These are phyloP conservation scores for Filobasidium floriforme DNA, from an alignment of 768 basidiomycete genomes.

Conservation along the genomic window DNA sequence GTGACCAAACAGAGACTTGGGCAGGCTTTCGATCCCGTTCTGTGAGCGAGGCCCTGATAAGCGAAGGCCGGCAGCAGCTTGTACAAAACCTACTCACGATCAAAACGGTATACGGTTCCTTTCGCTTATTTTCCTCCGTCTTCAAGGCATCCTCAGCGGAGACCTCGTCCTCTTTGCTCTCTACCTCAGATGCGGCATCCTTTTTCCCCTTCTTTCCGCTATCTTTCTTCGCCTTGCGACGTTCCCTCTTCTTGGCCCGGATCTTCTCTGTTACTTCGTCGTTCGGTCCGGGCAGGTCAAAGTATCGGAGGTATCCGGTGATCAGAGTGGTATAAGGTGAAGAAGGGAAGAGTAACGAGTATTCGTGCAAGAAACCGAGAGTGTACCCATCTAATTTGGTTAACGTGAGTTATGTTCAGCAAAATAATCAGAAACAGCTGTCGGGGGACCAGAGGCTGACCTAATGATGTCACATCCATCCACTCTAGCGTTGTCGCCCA, in stretches of 20 bases:
- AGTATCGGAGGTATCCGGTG: conserved; percentile 62
- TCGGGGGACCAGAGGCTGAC: conserved; percentile 48
- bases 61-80: not conserved
- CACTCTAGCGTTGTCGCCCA: conserved; percentile 75
- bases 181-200: conserved; percentile 28
- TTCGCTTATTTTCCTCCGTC: conserved; percentile 1
- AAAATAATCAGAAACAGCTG: not conserved
- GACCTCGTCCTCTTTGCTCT: conserved; percentile 24
- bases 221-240: conserved; percentile 22
- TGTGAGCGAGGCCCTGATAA: not conserved
- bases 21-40: conserved; percentile 49
- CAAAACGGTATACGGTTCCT: conserved; percentile 20
- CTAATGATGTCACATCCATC: conserved; percentile 58
- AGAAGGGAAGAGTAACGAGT: conserved; percentile 59
- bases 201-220: conserved; percentile 35
- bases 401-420: conserved; percentile 3
- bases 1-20: conserved; percentile 60
- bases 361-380: conserved; percentile 54
- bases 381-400: conserved; percentile 57
- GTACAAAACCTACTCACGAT: conserved; percentile 7
- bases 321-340: conserved; percentile 56
- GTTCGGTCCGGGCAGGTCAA: conserved; percentile 47
- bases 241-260: conserved; percentile 17
- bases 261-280: conserved; percentile 49
- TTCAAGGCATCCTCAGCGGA: conserved; percentile 48